Percentiles rank a stretch among this genome's conserved stretches.
Conservation (phyloP, 1,284 basidiomycete species). For the Apiotrichum porosum region DNA sequence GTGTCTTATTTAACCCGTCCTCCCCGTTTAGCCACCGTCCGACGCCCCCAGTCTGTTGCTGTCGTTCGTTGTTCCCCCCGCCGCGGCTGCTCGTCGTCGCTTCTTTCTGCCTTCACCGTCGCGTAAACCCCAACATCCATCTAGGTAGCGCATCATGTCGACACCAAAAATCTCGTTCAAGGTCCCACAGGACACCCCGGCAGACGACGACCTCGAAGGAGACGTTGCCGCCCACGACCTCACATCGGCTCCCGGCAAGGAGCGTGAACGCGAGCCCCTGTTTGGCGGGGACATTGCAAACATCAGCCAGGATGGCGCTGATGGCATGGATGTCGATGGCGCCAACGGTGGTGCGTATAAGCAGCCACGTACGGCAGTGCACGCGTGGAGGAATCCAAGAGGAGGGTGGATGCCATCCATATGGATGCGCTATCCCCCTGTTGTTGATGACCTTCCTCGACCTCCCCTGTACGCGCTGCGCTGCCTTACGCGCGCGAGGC, state of each 20-base stretch:
- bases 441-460: too few species aligned
- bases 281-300: slow-evolving; percentile 46
- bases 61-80: too few species aligned
- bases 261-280: slow-evolving; percentile 47
- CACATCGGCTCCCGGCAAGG: slow-evolving; percentile 46
- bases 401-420: too few species aligned
- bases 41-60: too few species aligned
- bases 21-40: neutral
- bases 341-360: slow-evolving; percentile 23
- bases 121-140: slow-evolving; percentile 3
- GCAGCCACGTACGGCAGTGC: too few species aligned
- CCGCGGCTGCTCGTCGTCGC: too few species aligned
- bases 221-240: slow-evolving; percentile 43
- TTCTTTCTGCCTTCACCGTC: too few species aligned
- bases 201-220: slow-evolving; percentile 19
- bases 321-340: slow-evolving; percentile 27
- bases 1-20: neutral
- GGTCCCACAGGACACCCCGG: slow-evolving; percentile 19
- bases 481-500: too few species aligned
- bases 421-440: too few species aligned
- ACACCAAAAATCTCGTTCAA: slow-evolving; percentile 44
- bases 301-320: slow-evolving; percentile 29
- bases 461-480: too few species aligned
- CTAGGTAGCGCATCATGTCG: slow-evolving; percentile 27
- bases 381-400: too few species aligned